Percentiles rank a stretch among this genome's conserved stretches.
phyloP scores from a whole-genome alignment of 78 protist species.

The Dictyostelium capitatum region DNA sequence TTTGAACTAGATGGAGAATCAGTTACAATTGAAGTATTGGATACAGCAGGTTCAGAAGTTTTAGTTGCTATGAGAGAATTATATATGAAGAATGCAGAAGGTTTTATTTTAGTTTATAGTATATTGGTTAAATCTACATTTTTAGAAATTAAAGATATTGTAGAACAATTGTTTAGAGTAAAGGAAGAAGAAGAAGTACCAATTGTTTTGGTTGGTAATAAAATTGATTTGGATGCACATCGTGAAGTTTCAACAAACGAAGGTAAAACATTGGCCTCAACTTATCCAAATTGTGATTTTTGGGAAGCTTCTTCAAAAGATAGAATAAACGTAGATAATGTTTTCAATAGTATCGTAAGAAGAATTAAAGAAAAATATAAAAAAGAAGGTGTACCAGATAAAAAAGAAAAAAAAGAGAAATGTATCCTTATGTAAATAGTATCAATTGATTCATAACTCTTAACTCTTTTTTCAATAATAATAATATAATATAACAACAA shows the following conservation, averaged over 20 bases:
- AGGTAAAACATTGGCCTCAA: conserved; percentile 37
- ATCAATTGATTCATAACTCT: not conserved
- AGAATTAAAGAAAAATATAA: conserved; percentile 75
- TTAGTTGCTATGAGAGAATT: conserved; percentile 77
- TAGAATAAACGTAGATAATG: conserved; percentile 77
- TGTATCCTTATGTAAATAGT: conserved; percentile 69
- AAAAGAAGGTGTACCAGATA: conserved; percentile 66
- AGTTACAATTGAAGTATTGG: conserved; percentile 70
- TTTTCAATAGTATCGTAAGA: conserved; percentile 66
- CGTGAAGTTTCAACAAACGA: conserved; percentile 63
- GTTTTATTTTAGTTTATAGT: conserved; percentile 86
- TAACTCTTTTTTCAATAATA: not conserved
- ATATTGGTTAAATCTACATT: conserved; percentile 72
- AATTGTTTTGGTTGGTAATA: conserved; percentile 74
- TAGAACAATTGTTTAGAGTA: conserved; percentile 78
- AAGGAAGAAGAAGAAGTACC: conserved; percentile 84
- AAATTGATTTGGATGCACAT: conserved; percentile 74
- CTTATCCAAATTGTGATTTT: conserved; percentile 78
- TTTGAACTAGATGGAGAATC: conserved; percentile 79
- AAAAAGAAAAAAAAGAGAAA: conserved; percentile 74
- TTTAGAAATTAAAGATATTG: conserved; percentile 69
- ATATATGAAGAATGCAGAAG: conserved; percentile 85
- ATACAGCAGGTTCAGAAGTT: conserved; percentile 82
- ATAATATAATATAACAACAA: not conserved
- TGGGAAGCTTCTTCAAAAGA: conserved; percentile 80